These are phyloP conservation scores for Xylaria venustula DNA, from an alignment of 495 filamentous ascomycete genomes.

Conservation along the genomic window DNA sequence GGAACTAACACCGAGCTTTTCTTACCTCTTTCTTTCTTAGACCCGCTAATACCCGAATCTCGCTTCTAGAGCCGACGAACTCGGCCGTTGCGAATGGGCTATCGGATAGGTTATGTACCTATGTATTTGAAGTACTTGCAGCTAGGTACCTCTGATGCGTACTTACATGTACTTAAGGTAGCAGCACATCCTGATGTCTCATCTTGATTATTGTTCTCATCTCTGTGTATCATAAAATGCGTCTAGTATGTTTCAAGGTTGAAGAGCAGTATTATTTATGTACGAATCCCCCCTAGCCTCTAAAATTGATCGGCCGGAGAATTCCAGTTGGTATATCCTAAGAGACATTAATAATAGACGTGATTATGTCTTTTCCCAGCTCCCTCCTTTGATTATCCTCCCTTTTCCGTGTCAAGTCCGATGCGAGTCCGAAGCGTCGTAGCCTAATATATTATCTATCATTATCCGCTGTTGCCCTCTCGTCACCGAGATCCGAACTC, in stretches of 20 bases:
- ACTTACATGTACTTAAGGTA: too few species aligned
- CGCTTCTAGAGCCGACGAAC: neutral
- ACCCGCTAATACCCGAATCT: slow-evolving; percentile 12
- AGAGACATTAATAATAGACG: neutral
- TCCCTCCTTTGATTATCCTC: neutral
- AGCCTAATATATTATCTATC: neutral
- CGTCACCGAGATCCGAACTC: neutral
- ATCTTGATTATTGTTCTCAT: neutral
- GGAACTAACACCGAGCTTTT: neutral
- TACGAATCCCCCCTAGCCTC: slow-evolving; percentile 9
- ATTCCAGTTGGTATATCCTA: neutral
- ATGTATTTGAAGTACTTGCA: too few species aligned
- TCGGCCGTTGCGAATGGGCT: neutral
- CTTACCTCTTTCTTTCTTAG: neutral
- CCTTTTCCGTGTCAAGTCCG: neutral
- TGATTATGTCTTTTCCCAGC: neutral
- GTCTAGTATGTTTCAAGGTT: neutral
- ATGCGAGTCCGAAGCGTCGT: neutral
- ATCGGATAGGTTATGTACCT: too few species aligned
- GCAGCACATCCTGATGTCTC: too few species aligned
- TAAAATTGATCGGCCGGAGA: neutral
- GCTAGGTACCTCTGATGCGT: too few species aligned
- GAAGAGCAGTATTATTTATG: slow-evolving; percentile 14
- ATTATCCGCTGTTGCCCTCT: neutral
- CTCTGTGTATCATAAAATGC: neutral